phyloP scores from a whole-genome alignment of 345 rosid genomes.

The Camelina laxa region DNA sequence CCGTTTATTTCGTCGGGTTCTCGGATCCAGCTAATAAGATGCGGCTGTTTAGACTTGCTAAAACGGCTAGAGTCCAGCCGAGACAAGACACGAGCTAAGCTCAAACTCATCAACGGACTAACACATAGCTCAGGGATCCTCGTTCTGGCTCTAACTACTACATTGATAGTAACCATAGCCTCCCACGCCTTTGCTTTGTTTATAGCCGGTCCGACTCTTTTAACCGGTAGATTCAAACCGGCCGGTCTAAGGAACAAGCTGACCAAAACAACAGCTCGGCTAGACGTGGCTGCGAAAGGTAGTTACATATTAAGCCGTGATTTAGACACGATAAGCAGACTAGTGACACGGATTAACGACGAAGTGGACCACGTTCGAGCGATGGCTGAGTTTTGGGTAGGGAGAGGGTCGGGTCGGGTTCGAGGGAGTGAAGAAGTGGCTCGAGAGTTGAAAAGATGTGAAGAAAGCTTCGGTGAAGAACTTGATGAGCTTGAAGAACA shows the following conservation, averaged over 20 bases:
- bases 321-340: constrained; percentile 69
- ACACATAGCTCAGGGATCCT: constrained; percentile 64
- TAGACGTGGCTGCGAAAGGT: constrained; percentile 83
- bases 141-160: constrained; percentile 64
- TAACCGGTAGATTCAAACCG: constrained; percentile 47
- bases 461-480: constrained; percentile 55
- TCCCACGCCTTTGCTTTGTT: constrained; percentile 73
- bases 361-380: constrained; percentile 63
- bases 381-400: constrained; percentile 61
- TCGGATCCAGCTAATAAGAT: constrained; percentile 49
- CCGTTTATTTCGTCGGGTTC: constrained; percentile 45
- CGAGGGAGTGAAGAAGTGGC: constrained; percentile 57
- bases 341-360: constrained; percentile 63
- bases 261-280: constrained; percentile 49
- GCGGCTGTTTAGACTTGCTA: constrained; percentile 49
- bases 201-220: constrained; percentile 63
- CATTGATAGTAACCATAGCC: constrained; percentile 59
- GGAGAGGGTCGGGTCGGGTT: constrained; percentile 52
- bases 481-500: constrained; percentile 87
- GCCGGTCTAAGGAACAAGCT: constrained; percentile 51
- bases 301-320: constrained; percentile 72
- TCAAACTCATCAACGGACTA: constrained; percentile 45
- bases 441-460: constrained; percentile 54
- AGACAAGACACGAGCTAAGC: constrained; percentile 52
- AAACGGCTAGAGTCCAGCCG: constrained; percentile 64